Base-by-base conservation (phyloP, 73 alveolate genomes). In the Uronychia setigera region DNA sequence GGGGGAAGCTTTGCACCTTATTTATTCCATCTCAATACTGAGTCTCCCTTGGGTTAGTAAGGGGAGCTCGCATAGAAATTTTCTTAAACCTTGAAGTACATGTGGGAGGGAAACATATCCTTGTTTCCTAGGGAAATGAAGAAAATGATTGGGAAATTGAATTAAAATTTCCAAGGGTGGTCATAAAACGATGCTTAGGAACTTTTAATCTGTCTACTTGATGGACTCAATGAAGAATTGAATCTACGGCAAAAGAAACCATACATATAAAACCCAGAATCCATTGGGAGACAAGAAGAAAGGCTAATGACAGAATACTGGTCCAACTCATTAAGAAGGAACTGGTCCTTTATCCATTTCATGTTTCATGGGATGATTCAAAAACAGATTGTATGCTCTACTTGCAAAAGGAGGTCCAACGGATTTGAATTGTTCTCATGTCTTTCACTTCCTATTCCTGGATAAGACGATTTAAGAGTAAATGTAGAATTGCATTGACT, bases 101-200 rank as follows among this genome's bases (percentile, higher is more conserved):
- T 91, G 77, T 91, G 91, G 93, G 5, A 31, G 26, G 87, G 78
- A 0, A 79, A 74, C 80, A 88, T 29, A 74, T 86, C 88, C n/a
- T 74, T 79, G 74, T 80, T 77, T 58, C 98, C 98, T 26, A 83
- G 86, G 77, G 29, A 57, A 33, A 80, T 93, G 58, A 90, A 91
- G 86, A 89, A 86, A 33, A 77, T 77, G n/a, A 83, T 93, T 57
- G 93, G 94, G 58, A 76, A 59, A 31, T 79, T 84, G 75, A 74
- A 79, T 75, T 77, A 87, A 26, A 76, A 86, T 33, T 94, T 94
- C 85, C 76, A 82, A 59, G 98, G 92, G 75, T 85, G 46, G 60
- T 92, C 88, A 31, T 90, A 94, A 76, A 90, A 94, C 74, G 98
- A 94, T 81, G 95, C 94, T 0, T 82, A 94, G 80, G 98, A 94